These are phyloP conservation scores for Mycocalia duriaeana DNA, from an alignment of 1,284 basidiomycete species.

Conservation along the genomic window DNA sequence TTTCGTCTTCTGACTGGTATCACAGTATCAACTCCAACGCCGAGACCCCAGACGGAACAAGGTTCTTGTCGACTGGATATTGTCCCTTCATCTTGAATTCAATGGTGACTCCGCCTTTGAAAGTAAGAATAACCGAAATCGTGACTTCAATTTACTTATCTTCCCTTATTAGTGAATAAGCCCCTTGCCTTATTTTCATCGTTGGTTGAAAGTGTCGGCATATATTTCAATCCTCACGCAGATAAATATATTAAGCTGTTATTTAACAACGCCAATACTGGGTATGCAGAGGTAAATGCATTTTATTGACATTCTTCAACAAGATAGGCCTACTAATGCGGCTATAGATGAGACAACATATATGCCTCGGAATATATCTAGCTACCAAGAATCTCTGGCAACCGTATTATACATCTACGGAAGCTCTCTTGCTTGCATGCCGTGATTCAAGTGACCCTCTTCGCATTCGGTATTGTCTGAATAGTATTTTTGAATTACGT, in stretches of 20 bases:
- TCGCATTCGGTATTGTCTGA: slow-evolving; percentile 40
- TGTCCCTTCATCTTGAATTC: slow-evolving; percentile 76
- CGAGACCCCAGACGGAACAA: slow-evolving; percentile 85
- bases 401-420: slow-evolving; percentile 69
- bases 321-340: slow-evolving; percentile 7
- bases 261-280: slow-evolving; percentile 73
- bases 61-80: slow-evolving; percentile 77
- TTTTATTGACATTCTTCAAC: slow-evolving; percentile 4
- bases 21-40: slow-evolving; percentile 61
- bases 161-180: slow-evolving; percentile 61
- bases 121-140: slow-evolving; percentile 53
- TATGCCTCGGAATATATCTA: slow-evolving; percentile 65
- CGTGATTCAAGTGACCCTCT: slow-evolving; percentile 61
- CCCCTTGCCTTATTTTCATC: slow-evolving; percentile 55
- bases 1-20: slow-evolving; percentile 7
- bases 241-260: slow-evolving; percentile 68
- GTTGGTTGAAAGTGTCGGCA: slow-evolving; percentile 53
- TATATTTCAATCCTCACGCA: slow-evolving; percentile 62
- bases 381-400: slow-evolving; percentile 66
- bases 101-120: slow-evolving; percentile 73
- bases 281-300: slow-evolving; percentile 72
- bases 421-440: slow-evolving; percentile 65
- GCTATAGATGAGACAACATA: slow-evolving; percentile 61
- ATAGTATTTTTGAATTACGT: slow-evolving; percentile 2
- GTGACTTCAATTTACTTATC: no score